Evolutionary conservation across 2,329 filamentous ascomycete species (phyloP), one percentile per base, ranked within the genome.

Genomic region (Ascochyta rabiei): DNA sequence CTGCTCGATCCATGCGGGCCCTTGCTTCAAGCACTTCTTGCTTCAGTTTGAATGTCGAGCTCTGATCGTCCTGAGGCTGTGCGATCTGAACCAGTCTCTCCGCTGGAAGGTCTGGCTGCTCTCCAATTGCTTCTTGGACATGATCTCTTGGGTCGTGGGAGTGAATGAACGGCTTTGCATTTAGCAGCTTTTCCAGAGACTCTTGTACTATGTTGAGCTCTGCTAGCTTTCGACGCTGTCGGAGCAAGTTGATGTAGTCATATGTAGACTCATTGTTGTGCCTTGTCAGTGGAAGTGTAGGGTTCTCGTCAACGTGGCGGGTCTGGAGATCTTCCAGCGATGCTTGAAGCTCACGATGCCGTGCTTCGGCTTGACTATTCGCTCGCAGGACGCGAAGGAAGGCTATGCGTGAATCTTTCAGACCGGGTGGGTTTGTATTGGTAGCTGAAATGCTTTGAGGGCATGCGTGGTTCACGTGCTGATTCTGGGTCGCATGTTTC

Each of bases 191-290:
- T 18, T 78, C 74, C 6, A 82, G 60, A 40, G 79, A 76, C 21
- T 76, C 72, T 44, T 80, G 76, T 28, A 82, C 77, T 16, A 81
- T 72, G 44, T 79, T 75, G 2, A 82, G 67, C 54, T 80, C 80
- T 42, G 73, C 71, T 58, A 77, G 73, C n/a, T 74, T 75, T 15
- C 75, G 75, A 31, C 78, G 77, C 54, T 80, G 77, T 34, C 75
- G 78, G 19, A 82, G 72, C 16, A 82, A 70, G 18, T 68, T 56
- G 13, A 81, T 69, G 60, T 82, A 82, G 34, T 72, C 53, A 48
- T 56, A 57, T 19, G 66, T 60, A 16, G 55, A 57, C 37, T 67
- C 70, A 49, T 70, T 65, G 39, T 70, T 69, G 33, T 72, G 60
- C 4, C 71, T 61, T 6, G 68, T 56, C 19, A 75, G 57, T 34